phyloP scores from a whole-genome alignment of 305 asterid species.

The Andrographis paniculata region DNA sequence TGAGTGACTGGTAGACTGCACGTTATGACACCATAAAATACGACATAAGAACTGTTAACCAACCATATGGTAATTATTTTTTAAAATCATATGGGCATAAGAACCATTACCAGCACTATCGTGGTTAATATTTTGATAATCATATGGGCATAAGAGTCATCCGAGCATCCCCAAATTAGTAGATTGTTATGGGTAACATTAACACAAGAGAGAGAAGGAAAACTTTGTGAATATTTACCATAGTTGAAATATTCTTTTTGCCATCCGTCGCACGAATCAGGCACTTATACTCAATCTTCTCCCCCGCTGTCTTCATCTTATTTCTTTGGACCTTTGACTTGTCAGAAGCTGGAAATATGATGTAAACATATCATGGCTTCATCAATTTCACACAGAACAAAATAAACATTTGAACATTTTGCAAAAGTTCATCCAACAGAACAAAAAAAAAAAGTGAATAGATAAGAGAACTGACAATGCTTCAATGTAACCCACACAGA shows the following conservation, averaged over 20 bases:
- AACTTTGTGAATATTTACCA: constrained; percentile 33
- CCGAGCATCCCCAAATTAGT: constrained; percentile 2
- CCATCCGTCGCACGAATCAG: constrained; percentile 91
- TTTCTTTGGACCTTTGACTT: constrained; percentile 65
- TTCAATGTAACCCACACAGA: constrained; percentile 73
- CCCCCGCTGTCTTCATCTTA: constrained; percentile 68
- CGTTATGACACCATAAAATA: too few relatives aligned
- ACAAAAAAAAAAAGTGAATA: neutral
- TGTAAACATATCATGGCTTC: constrained; percentile 9
- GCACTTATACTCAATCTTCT: constrained; percentile 68
- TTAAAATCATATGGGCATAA: too few relatives aligned
- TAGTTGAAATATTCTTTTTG: constrained; percentile 68
- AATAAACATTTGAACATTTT: neutral
- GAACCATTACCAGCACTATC: too few relatives aligned
- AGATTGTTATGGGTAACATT: constrained; percentile 2
- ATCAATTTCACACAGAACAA: too few relatives aligned
- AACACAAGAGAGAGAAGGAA: constrained; percentile 2
- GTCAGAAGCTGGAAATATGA: constrained; percentile 61
- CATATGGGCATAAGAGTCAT: too few relatives aligned
- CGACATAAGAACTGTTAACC: too few relatives aligned
- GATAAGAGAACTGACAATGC: constrained; percentile 37
- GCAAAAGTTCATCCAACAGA: too few relatives aligned
- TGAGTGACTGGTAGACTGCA: too few relatives aligned
- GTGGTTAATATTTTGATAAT: neutral
- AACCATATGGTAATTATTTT: neutral